Base-by-base conservation (phyloP, 805 yeast genomes). In the Candida argentea region DNA sequence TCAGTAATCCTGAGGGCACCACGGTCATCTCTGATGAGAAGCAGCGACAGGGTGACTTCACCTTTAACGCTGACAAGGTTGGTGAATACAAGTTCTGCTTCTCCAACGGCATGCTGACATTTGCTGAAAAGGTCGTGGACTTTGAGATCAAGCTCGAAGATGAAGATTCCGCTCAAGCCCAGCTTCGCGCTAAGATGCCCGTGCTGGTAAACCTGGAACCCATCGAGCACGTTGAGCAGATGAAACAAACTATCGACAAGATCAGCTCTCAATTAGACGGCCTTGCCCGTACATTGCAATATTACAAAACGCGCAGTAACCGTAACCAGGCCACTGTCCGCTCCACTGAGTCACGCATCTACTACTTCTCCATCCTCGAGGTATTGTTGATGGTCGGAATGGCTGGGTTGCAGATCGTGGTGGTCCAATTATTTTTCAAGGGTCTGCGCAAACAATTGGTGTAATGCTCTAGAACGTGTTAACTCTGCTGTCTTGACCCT, bases 71-170 rank as follows among this genome's bases (percentile, higher is more conserved):
- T 14, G 72, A 69, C 23, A 47, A 50, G 28, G 49, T 54, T 12
- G 95, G 95, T 24, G 95, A 86, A 52, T 86, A 84, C 61, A 80
- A 78, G 52, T 78, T 86, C 52, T 86, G 95, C 57, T 84, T 86
- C 61, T 58, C 73, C 43, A 81, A 83, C 53, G 81, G 74, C 37
- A 79, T 80, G 82, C 73, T 84, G 4, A 78, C 87, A 4, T 73
- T 73, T 49, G 78, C 86, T 30, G 87, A 81, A 48, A 85, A 84
- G 57, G 74, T 78, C 30, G 76, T 86, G 40, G 94, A 83, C 55
- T 78, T 86, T 43, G 94, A 86, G 48, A 70, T 86, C 46, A 69
- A 64, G 37, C 53, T 60, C 36, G 73, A 65, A 28, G 64, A 66
- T 35, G 73, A 50, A 21, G 48, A 41, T 12, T 43, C 42, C 30